phyloP scores from a whole-genome alignment of 768 basidiomycete genomes.

The Leccinum incarnatum region DNA sequence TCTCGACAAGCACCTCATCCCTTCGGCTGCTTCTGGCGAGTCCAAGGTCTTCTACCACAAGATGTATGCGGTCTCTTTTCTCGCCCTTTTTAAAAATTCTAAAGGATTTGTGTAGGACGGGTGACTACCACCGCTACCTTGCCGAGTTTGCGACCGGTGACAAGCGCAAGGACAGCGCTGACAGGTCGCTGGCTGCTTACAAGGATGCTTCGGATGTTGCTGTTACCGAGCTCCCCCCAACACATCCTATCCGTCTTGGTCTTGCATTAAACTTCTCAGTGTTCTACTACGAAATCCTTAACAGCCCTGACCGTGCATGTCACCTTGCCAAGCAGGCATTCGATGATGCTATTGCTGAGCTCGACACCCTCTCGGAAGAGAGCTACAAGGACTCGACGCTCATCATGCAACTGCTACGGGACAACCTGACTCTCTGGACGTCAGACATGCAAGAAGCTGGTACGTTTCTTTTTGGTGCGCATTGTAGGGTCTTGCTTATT shows the following conservation, averaged over 20 bases:
- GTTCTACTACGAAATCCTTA: constrained; percentile 99
- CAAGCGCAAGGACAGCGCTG: constrained; percentile 94
- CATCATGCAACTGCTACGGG: constrained; percentile 94
- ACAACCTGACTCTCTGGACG: constrained; percentile 98
- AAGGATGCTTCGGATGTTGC: constrained; percentile 98
- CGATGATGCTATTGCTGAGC: constrained; percentile 98
- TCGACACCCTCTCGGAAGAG: constrained; percentile 98
- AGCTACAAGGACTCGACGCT: constrained; percentile 99
- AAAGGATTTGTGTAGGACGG: constrained; percentile 67
- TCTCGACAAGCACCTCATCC: constrained; percentile 96
- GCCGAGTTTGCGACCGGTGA: constrained; percentile 98
- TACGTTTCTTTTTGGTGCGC: constrained; percentile 39
- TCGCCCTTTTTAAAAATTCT: neutral
- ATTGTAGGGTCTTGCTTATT: constrained; percentile 6
- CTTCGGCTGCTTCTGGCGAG: constrained; percentile 94
- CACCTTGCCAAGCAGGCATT: constrained; percentile 99
- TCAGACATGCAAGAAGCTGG: constrained; percentile 95
- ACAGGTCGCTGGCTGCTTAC: constrained; percentile 96
- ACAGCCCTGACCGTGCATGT: constrained; percentile 97
- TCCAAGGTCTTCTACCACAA: constrained; percentile 99
- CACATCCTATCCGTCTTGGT: constrained; percentile 97
- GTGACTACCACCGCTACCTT: constrained; percentile 98
- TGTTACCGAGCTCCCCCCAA: constrained; percentile 90
- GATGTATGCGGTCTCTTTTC: constrained; percentile 58
- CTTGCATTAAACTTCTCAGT: constrained; percentile 99